Evolutionary conservation across 2,329 filamentous ascomycete species (phyloP), one percentile per base, ranked within the genome.

Genomic region (Fusarium bactridioides): DNA sequence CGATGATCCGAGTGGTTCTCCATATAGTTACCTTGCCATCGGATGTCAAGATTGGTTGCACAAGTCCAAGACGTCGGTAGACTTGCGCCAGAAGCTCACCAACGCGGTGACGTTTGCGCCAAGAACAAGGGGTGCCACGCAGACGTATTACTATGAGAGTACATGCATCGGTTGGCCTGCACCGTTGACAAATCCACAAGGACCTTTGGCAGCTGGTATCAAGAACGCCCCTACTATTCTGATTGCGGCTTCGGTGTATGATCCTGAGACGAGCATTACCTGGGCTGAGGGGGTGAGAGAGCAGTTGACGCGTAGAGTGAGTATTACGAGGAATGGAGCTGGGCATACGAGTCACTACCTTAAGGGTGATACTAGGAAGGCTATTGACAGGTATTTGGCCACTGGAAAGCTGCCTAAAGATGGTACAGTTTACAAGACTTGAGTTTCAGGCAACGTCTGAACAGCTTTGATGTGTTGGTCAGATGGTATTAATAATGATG

Each of bases 1-100:
- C 1, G 50, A 45, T 16, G 44, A 67, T 19, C 57, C 66, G 1
- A 51, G 48, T 1, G 70, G 67, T 11, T 67, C 66, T 10, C 70
- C 70, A 6, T 78, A 72, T 8, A 55, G 56, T 12, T 69, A 70
- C 11, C 64, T 76, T 18, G 76, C 76, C 4, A 64, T 76, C 8
- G 73, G 75, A 15, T 78, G 76, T 43, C 73, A 74, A 43, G 76
- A 78, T 16, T 78, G 73, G 67, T 50, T 60, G 18, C 76, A 74
- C 43, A 51, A 40, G 16, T 56, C 74, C 9, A 33, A 47, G 7
- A 72, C 57, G 12, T 61, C 54, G 3, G 40, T 50, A 6, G 73
- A 77, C 21, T 27, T 77, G 3, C 54, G 61, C 5, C 67, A 68
- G 16, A 72, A 71, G 35, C 59, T 74, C 16, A 38, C 45, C 10